Evolutionary conservation across 192 early-diverging fungal genomes (phyloP), one percentile per base, ranked within the genome.

Genomic region (Gamsiella multidivaricata): DNA sequence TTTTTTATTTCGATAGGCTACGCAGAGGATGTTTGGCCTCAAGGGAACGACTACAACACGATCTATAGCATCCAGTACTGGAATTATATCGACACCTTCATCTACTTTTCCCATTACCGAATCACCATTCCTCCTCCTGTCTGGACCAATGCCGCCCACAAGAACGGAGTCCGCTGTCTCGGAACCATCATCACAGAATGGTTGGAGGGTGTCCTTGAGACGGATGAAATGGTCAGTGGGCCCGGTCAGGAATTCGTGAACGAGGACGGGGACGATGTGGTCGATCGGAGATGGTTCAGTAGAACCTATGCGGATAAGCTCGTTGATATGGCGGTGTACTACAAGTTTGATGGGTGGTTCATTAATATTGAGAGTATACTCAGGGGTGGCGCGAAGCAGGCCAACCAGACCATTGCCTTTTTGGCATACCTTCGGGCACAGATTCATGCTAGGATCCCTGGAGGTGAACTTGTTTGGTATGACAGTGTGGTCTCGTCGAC

Each of bases 161-260:
- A 83, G 33, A 92, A 92, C 61, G 87, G 87, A 26, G 84, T 90
- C 4, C 60, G 69, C 8, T 64, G 79, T 25, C 69, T 91, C 17
- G 89, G 84, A n/a, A 91, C 88, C 2, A 84, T 90, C 42, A 85
- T 91, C 32, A 83, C 86, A 1, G 90, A 92, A 63, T 87, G 87
- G 83, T 61, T 69, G 10, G 47, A 47, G 9, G 86, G 83, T 1
- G 65, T 86, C 34, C 33, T 78, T 6, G 90, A 91, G 53, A 80
- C 74, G 14, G 82, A 89, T 31, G 57, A 80, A 32, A 81, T 91
- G 37, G 65, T 92, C 3, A 85, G 79, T 31, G 90, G 90, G 3
- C 86, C 86, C 12, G 56, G 39, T 1, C 80, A 52, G 17, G 8
- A 65, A 34, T 41, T 66, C 0, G 42, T 58, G 0, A 46, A 69